Base-by-base conservation (phyloP, 441 rosid genomes). In the Croton laevigatus region DNA sequence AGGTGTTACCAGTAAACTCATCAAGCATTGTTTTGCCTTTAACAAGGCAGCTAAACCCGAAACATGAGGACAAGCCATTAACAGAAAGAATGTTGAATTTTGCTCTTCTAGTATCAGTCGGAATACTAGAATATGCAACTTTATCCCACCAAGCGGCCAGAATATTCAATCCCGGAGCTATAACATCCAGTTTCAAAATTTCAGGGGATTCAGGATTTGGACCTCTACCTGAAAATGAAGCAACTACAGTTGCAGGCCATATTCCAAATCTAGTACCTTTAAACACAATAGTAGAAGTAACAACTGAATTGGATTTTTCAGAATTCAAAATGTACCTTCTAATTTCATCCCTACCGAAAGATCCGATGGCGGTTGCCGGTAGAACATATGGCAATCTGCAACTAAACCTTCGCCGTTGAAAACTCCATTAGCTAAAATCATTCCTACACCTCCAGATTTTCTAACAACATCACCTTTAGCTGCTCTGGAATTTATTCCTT, bases 11-110 rank as follows among this genome's bases (percentile, higher is more conserved):
- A 3, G 89, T 90, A 37, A 93, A 77, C 62, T 88, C 97, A 57
- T 92, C 93, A 1, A 74, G 75, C 82, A 92, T 81, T 10, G 84
- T 73, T 9, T 79, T 79, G 94, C 91, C 76, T 92, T 92, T 16
- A 92, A 82, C 76, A 92, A 71, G 6, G 96, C 93, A n/a, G 93
- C 94, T 0, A 90, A 86, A 0, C 97, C 96, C 22, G 93, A 87
- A 2, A 88, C 93, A 44, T 90, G 94, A 11, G 96, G 96, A 69
- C 89, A 84, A 42, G 97, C 96, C 93, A 92, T 92, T 0, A 94
- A 92, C 94, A 0, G 93, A 92, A 17, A 92, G 81, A 38, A 90
- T 92, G 64, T 92, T 92, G 22, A 92, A 92, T 48, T 88, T 89
- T 6, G 87, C 82, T 80, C 77, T 87, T 65, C 94, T 61, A 10